Conservation (phyloP, 2,329 filamentous ascomycete genomes). For the Malbranchea cinnamomea region DNA sequence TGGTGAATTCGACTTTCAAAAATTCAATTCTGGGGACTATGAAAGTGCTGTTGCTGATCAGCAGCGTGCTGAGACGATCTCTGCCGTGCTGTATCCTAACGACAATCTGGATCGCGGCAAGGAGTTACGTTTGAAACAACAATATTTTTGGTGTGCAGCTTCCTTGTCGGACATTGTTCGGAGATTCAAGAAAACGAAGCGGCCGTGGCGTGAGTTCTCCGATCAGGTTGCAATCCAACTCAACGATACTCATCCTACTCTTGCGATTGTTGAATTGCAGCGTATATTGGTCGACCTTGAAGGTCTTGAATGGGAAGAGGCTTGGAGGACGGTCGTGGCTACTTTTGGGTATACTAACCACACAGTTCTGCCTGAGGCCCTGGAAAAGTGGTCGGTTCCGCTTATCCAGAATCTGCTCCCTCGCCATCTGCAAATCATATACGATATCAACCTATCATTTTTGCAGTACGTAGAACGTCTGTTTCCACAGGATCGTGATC, state of each 20-base stretch:
- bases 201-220: slow-evolving; percentile 79
- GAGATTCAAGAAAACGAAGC: slow-evolving; percentile 93
- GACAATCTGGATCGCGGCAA: slow-evolving; percentile 95
- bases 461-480: slow-evolving; percentile 76
- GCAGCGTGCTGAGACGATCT: slow-evolving; percentile 97
- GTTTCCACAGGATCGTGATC: slow-evolving; percentile 78
- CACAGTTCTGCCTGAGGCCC: slow-evolving; percentile 86
- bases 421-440: slow-evolving; percentile 91
- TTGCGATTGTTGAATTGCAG: slow-evolving; percentile 91
- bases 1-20: slow-evolving; percentile 97
- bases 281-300: slow-evolving; percentile 82
- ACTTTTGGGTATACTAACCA: slow-evolving; percentile 98
- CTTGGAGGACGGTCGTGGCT: slow-evolving; percentile 65
- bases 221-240: slow-evolving; percentile 95
- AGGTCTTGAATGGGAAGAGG: slow-evolving; percentile 82
- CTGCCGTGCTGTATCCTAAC: slow-evolving; percentile 91
- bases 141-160: slow-evolving; percentile 99
- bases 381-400: slow-evolving; percentile 97
- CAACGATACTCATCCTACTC: slow-evolving; percentile 92
- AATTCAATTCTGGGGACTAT: slow-evolving; percentile 97
- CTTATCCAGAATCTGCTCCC: slow-evolving; percentile 85
- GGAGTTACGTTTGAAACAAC: slow-evolving; percentile 93
- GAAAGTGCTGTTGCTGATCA: slow-evolving; percentile 97
- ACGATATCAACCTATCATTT: slow-evolving; percentile 94
- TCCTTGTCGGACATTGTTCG: slow-evolving; percentile 93